Percentiles rank a stretch among this genome's conserved stretches.
phyloP scores from a whole-genome alignment of 345 rosid species.

The Brassica incana region DNA sequence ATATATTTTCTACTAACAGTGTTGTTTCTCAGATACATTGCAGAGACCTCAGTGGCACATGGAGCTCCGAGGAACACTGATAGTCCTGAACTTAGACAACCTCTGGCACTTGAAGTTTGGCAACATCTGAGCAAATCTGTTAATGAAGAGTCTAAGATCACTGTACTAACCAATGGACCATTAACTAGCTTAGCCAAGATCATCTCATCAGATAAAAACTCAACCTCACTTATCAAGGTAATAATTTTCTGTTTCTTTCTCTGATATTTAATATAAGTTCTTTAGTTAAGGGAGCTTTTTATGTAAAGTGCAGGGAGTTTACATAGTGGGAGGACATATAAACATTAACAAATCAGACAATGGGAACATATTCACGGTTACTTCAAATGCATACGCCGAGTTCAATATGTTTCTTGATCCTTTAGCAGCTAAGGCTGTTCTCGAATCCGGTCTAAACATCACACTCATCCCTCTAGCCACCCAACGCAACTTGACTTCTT shows the following conservation, averaged over 20 bases:
- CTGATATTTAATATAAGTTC: neutral
- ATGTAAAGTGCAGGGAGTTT: constrained; percentile 57
- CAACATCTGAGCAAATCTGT: constrained; percentile 42
- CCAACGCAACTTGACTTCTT: constrained; percentile 57
- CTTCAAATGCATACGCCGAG: constrained; percentile 63
- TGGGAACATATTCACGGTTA: constrained; percentile 57
- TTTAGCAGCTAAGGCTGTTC: constrained; percentile 69
- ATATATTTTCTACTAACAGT: neutral
- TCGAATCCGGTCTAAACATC: constrained; percentile 59
- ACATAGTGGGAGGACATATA: constrained; percentile 84
- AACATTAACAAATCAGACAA: constrained; percentile 37
- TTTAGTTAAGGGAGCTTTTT: neutral
- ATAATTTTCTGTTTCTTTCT: constrained; percentile 3
- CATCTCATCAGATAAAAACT: constrained; percentile 41
- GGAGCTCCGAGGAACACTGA: constrained; percentile 73
- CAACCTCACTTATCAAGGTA: constrained; percentile 58
- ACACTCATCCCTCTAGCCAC: constrained; percentile 71
- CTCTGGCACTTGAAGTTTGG: constrained; percentile 75
- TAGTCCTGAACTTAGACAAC: constrained; percentile 50
- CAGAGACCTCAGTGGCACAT: constrained; percentile 57
- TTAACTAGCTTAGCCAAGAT: constrained; percentile 76
- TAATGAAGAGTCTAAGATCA: constrained; percentile 56
- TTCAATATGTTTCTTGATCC: constrained; percentile 92
- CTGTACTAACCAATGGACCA: constrained; percentile 77
- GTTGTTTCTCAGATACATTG: constrained; percentile 53